Evolutionary conservation across 2,329 filamentous ascomycete species (phyloP).

Genomic region (Colletotrichum sp.): DNA sequence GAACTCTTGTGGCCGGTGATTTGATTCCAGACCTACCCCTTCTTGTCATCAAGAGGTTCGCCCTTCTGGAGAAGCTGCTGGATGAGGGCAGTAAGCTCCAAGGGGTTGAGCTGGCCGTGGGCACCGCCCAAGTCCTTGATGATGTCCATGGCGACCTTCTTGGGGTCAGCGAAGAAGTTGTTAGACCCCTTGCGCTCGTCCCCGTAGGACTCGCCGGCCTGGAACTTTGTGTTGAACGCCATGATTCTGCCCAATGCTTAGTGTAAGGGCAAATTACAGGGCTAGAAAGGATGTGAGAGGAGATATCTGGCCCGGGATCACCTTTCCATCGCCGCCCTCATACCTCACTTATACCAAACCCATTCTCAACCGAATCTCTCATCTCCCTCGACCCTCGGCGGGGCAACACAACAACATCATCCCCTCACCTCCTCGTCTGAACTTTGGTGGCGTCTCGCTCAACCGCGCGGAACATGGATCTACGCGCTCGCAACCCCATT

Average conservation of each 20-base stretch:
- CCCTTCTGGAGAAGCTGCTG: conserved; percentile 25
- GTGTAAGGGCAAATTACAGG: background rate
- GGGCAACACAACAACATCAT: background rate
- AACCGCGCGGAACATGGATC: background rate
- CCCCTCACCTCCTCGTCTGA: background rate
- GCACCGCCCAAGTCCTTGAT: conserved; percentile 35
- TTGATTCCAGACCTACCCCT: conserved; percentile 32
- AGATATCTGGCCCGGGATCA: background rate
- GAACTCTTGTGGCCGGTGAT: background rate
- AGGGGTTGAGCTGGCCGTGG: conserved; percentile 28
- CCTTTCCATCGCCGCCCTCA: background rate
- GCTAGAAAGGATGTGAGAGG: background rate
- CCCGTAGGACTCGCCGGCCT: conserved; percentile 41
- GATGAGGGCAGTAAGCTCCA: conserved; percentile 35
- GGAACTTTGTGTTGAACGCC: conserved; percentile 39
- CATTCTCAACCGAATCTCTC: background rate
- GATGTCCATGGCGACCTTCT: conserved; percentile 36
- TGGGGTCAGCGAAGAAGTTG: conserved; percentile 35
- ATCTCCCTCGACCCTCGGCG: background rate
- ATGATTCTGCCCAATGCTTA: conserved; percentile 24
- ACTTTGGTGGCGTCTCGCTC: background rate
- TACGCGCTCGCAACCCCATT: background rate
- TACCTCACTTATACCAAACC: background rate
- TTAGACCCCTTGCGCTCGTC: conserved; percentile 27
- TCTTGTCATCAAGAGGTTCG: conserved; percentile 64